Base-by-base conservation (phyloP, 2,329 filamentous ascomycete species). In the Neofusicoccum parvum region DNA sequence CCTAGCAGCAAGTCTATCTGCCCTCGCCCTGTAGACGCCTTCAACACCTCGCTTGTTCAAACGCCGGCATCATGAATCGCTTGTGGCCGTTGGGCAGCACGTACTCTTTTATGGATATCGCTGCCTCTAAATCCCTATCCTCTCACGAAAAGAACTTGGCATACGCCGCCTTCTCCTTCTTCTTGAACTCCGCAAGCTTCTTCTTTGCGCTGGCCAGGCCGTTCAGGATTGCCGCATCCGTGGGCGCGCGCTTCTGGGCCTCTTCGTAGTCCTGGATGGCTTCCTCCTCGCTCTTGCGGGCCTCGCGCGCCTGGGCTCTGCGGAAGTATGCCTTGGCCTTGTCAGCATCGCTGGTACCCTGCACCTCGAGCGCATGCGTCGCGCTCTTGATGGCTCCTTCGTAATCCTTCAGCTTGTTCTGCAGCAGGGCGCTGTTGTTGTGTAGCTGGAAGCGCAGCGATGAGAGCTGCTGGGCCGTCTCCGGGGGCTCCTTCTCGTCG, bases 91-190 rank as follows among this genome's bases (percentile, higher is more conserved):
- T n/a, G 32, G n/a, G 43, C 43, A 60, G 41, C 56, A 60, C 32
- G 27, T 37, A 60, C 56, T 48, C 56, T 60, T 36, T 48, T 12
- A 20, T 60, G 27, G 56, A 60, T 60, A 37, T 37, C 41, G 17
- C 34, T 60, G 56, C 41, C 56, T 48, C 32, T 48, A 20, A 20
- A 37, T 37, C 32, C 34, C 11, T n/a, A 10, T 5, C 32, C n/a
- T 37, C 14, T 51, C 15, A 65, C 45, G 63, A 65, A 27, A 65
- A 65, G 56, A 65, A 65, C 49, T 96, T 98, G 82, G 90, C 91
- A 77, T 94, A 96, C 5, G 90, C 90, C 71, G 91, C 92, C 86
- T 94, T 96, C 83, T 97, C 92, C 87, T 94, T 96, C 76, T 91
- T 90, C 68, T 88, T 85, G 68, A 90, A 86, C 66, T 90, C 91